A percentile compares a stretch with the other conserved stretches of the same genome.
phyloP scores from a whole-genome alignment of 257 asterid species.

The Nicotiana benthamiana region DNA sequence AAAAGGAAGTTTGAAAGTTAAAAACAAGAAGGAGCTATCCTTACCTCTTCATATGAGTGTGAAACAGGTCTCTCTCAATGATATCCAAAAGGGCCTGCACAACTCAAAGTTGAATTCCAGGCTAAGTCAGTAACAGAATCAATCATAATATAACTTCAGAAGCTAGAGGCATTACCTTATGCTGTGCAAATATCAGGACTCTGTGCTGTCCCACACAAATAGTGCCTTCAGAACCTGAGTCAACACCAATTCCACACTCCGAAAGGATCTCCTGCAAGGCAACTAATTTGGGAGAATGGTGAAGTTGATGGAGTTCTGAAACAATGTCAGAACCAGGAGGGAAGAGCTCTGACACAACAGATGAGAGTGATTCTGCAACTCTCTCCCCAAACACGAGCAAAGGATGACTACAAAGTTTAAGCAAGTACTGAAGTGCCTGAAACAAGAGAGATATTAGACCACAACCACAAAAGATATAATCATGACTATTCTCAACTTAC shows the following conservation, averaged over 20 bases:
- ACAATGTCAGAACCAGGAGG: constrained; percentile 56
- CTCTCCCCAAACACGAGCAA: constrained; percentile 80
- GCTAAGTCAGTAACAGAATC: constrained; percentile 11
- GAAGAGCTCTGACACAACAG: constrained; percentile 62
- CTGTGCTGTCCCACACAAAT: constrained; percentile 81
- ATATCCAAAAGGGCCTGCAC: constrained; percentile 91
- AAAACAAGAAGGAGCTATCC: constrained; percentile 20
- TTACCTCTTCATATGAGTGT: constrained; percentile 76
- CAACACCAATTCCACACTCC: constrained; percentile 98
- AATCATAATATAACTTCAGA: background rate
- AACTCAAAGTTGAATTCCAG: background rate
- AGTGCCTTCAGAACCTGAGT: constrained; percentile 71
- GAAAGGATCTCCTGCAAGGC: constrained; percentile 98
- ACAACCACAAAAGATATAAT: background rate
- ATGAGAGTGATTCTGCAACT: constrained; percentile 63
- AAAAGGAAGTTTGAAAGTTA: background rate
- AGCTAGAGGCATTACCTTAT: constrained; percentile 48
- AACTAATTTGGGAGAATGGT: constrained; percentile 92
- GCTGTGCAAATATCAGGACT: constrained; percentile 96
- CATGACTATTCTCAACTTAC: constrained; percentile 24
- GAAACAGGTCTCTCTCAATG: constrained; percentile 88
- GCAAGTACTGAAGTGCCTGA: constrained; percentile 96
- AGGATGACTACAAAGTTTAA: constrained; percentile 98
- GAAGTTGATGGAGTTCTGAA: constrained; percentile 76
- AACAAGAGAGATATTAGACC: constrained; percentile 22